Percentiles rank a stretch among this genome's conserved stretches.
These are phyloP conservation scores for Ilyonectria mors-panacis DNA, from an alignment of 2,329 filamentous ascomycete species.

Conservation along the genomic window DNA sequence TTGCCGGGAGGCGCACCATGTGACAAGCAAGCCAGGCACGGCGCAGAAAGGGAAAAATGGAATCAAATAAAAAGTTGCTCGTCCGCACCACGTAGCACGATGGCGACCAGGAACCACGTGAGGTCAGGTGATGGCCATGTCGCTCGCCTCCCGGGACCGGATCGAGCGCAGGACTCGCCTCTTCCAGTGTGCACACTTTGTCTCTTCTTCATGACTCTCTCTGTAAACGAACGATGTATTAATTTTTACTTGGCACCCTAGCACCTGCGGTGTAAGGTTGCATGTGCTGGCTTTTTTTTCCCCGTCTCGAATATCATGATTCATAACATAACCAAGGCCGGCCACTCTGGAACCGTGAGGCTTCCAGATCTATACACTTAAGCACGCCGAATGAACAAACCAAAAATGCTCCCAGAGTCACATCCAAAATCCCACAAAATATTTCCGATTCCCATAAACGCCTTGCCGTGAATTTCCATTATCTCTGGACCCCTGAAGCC, in stretches of 20 bases:
- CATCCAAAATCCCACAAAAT: background rate
- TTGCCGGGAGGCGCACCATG: slow-evolving; percentile 12
- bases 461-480: slow-evolving; percentile 15
- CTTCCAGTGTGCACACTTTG: background rate
- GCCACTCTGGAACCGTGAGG: slow-evolving; percentile 7
- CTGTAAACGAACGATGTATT: too few species aligned
- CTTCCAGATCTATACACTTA: slow-evolving; percentile 19
- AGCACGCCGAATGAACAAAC: background rate
- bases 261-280: background rate
- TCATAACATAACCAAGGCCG: background rate
- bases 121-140: slow-evolving; percentile 32
- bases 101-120: slow-evolving; percentile 28
- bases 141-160: background rate
- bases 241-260: background rate
- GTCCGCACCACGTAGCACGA: slow-evolving; percentile 29
- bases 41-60: background rate
- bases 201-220: background rate
- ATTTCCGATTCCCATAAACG: slow-evolving; percentile 15
- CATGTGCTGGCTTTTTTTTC: background rate
- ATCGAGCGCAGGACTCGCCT: background rate
- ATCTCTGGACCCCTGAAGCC: slow-evolving; percentile 11
- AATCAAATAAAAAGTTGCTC: slow-evolving; percentile 9
- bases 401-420: background rate
- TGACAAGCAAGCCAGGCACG: slow-evolving; percentile 9
- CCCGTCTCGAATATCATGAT: background rate